These are phyloP conservation scores for Ascoidea asiatica DNA, from an alignment of 805 yeast species.

Conservation along the genomic window DNA sequence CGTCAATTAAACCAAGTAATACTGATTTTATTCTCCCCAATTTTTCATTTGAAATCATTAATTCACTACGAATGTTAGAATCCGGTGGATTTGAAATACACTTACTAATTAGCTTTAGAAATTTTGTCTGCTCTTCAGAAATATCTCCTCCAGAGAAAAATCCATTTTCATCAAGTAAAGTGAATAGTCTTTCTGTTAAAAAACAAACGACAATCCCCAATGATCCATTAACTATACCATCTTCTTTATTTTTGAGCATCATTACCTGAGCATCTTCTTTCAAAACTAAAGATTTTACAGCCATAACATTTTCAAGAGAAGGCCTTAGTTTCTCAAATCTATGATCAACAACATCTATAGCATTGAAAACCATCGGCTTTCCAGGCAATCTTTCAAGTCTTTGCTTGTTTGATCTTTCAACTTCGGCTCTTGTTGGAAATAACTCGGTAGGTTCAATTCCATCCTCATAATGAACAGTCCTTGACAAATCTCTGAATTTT, in stretches of 20 bases:
- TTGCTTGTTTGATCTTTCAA: constrained; percentile 45
- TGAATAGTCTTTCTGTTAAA: constrained; percentile 8
- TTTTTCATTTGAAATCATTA: background rate
- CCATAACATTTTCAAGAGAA: constrained; percentile 42
- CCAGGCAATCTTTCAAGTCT: constrained; percentile 36
- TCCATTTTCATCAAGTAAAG: background rate
- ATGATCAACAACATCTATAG: constrained; percentile 37
- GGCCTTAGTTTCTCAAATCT: constrained; percentile 28
- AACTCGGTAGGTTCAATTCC: constrained; percentile 64
- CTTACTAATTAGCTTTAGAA: no score
- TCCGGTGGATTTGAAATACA: background rate
- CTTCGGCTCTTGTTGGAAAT: constrained; percentile 63
- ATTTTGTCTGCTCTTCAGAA: background rate
- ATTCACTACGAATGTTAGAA: no score
- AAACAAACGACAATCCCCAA: constrained; percentile 57
- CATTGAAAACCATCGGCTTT: constrained; percentile 25
- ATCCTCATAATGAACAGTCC: constrained; percentile 35
- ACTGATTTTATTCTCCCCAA: background rate
- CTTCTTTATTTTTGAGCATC: constrained; percentile 69
- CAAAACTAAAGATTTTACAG: constrained; percentile 41
- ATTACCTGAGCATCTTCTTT: constrained; percentile 72
- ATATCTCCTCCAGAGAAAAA: no score
- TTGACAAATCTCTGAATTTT: constrained; percentile 36
- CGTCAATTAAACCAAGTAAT: no score
- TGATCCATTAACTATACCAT: constrained; percentile 63